Evolutionary conservation across 805 yeast genomes (phyloP), one percentile per base, ranked within the genome.

Genomic region (Huiozyma sinensis): DNA sequence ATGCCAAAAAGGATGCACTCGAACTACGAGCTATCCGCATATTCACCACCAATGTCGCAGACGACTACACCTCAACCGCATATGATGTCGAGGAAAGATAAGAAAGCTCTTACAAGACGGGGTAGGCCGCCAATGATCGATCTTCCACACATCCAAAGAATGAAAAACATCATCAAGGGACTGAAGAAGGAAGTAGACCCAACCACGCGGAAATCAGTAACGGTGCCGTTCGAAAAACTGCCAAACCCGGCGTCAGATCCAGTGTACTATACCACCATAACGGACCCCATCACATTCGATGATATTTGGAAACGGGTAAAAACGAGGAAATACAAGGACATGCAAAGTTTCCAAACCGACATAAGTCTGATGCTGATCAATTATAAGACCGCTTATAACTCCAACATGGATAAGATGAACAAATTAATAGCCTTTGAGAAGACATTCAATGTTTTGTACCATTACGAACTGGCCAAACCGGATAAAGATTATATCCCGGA

Each of bases 251-350:
- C 39, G 1, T 38, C 36, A 9, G 53, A 65, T 56, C 64, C 68
- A 28, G 63, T 61, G 45, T 61, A 77, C 60, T 79, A 77, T 57
- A 64, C 67, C 38, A 55, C 70, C 24, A 69, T 81, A 28, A 49
- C 69, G 6, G 75, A 76, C 42, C 89, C 90, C 6, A 73, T 83
- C 43, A 73, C 81, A 33, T 71, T 83, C 50, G 77, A 79, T 55
- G 85, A 79, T 55, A 83, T 90, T 46, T 76, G 85, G 58, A 79
- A 83, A 58, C 82, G 83, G 56, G 84, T 89, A 51, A 87, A 92
- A 63, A 81, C 88, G 46, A 77, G 95, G 61, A 82, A 79, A 59
- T 90, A 90, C 64, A 70, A 72, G 44, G 73, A 75, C 42, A 90
- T 88, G 41, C 89, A 83, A 46, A 72, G 72, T 46, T 92, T 85